Evolutionary conservation across 106 monocot genomes (phyloP), one percentile per base, ranked within the genome.

Genomic region (Iris macrosiphon): DNA sequence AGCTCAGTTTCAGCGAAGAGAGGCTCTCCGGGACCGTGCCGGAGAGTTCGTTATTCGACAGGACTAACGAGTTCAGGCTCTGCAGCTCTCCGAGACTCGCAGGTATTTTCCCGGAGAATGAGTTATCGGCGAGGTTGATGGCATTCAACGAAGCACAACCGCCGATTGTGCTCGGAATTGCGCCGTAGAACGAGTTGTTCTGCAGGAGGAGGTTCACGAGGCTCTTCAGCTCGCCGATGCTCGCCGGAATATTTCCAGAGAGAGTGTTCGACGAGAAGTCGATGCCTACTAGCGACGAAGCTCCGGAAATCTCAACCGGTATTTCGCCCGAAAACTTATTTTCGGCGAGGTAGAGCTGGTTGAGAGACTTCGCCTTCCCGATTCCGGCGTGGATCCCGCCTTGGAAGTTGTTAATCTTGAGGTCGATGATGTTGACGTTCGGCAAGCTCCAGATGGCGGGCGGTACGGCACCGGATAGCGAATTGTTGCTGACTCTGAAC

Each of bases 381-480:
- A 81, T 59, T n/a, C 37, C 35, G 27, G 52, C 29, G 0, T 71
- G 76, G 32, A 81, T 59, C 46, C 58, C 60, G 14, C 75, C 72
- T 8, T 71, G 75, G 51, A 81, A 76, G 63, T 81, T 81, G 43
- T 81, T 81, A 24, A 76, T 71, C 81, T 67, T 76, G 18, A 91
- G 59, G 64, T 91, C 85, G 17, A 83, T 62, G 48, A 83, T 77
- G 53, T 83, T 66, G 22, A 83, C 57, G 38, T 49, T 57, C 43
- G 77, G 73, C 15, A 83, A 55, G 17, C 74, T 73, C 4, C 73
- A 77, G 69, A 83, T 46, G 40, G 74, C 77, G 17, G 47, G 70
- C 12, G 82, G 82, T 19, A 83, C 73, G 24, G 70, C 32, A 1
- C 72, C 58, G 15, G 51, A 26, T 42, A 72, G 14, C 1, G 64